phyloP scores from a whole-genome alignment of 306 rosid species.

The Vigna reflexopilosa region DNA sequence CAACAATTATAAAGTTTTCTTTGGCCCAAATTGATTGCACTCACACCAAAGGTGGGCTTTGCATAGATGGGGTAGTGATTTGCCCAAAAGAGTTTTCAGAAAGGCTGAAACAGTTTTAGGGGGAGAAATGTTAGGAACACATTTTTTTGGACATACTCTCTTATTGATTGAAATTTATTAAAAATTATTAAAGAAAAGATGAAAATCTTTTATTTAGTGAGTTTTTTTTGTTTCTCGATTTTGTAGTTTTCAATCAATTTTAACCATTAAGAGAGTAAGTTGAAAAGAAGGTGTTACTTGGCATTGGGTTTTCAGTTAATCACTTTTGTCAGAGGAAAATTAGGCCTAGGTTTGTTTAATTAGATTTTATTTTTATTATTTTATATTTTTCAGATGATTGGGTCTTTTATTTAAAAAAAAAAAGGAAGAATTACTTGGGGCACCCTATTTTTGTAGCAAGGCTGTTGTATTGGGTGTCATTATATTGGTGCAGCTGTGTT shows the following conservation, averaged over 20 bases:
- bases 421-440: background rate
- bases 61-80: slow-evolving; percentile 70
- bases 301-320: background rate
- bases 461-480: background rate
- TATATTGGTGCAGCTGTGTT: background rate
- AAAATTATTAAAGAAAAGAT: too few species aligned
- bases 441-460: background rate
- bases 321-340: background rate
- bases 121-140: too few species aligned
- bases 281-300: too few species aligned
- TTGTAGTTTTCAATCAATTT: too few species aligned
- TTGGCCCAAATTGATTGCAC: slow-evolving; percentile 94
- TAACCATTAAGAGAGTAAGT: too few species aligned
- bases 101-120: slow-evolving; percentile 39
- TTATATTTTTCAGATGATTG: background rate
- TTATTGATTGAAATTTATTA: too few species aligned
- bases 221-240: too few species aligned
- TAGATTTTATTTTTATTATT: background rate
- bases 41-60: slow-evolving; percentile 91
- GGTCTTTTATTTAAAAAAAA: background rate
- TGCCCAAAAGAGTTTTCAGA: slow-evolving; percentile 51
- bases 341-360: background rate
- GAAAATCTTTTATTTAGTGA: too few species aligned
- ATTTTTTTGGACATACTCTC: too few species aligned
- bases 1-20: slow-evolving; percentile 61